Conservation (phyloP, 768 basidiomycete species). For the Hygrophorus pudorinus region DNA sequence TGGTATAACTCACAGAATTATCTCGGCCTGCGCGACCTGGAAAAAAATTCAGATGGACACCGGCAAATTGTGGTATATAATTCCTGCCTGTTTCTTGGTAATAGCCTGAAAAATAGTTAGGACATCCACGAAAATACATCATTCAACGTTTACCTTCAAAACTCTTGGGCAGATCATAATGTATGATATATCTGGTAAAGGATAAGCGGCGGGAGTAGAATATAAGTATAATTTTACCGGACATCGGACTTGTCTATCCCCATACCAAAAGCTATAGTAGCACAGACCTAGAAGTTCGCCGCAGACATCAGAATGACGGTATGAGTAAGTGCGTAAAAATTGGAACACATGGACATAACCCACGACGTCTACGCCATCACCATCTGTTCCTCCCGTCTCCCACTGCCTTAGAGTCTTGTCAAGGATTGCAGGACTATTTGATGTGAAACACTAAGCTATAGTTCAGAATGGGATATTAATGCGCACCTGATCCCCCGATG, state of each 20-base stretch:
- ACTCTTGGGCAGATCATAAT: slow-evolving; percentile 75
- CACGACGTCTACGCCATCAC: slow-evolving; percentile 56
- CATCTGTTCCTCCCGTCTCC: slow-evolving; percentile 40
- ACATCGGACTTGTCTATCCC: slow-evolving; percentile 81
- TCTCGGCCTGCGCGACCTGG: slow-evolving; percentile 77
- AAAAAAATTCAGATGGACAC: slow-evolving; percentile 1
- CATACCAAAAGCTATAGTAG: slow-evolving; percentile 79
- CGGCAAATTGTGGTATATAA: background rate
- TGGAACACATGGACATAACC: slow-evolving; percentile 16
- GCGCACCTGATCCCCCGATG: slow-evolving; percentile 59
- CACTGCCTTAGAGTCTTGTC: slow-evolving; percentile 54
- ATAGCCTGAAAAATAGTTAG: slow-evolving; percentile 39
- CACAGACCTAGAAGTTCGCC: slow-evolving; percentile 42
- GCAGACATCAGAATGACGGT: no score
- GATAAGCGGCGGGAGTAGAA: background rate
- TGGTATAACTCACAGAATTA: slow-evolving; percentile 40
- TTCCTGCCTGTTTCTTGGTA: slow-evolving; percentile 76
- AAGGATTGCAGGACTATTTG: slow-evolving; percentile 34
- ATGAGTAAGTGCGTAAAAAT: background rate
- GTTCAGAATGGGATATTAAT: background rate
- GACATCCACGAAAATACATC: slow-evolving; percentile 1
- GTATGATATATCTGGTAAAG: slow-evolving; percentile 54
- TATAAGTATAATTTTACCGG: slow-evolving; percentile 26
- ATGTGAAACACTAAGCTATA: no score
- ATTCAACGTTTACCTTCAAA: slow-evolving; percentile 50